phyloP scores from a whole-genome alignment of 805 yeast genomes.

The Pichia phayaonensis region DNA sequence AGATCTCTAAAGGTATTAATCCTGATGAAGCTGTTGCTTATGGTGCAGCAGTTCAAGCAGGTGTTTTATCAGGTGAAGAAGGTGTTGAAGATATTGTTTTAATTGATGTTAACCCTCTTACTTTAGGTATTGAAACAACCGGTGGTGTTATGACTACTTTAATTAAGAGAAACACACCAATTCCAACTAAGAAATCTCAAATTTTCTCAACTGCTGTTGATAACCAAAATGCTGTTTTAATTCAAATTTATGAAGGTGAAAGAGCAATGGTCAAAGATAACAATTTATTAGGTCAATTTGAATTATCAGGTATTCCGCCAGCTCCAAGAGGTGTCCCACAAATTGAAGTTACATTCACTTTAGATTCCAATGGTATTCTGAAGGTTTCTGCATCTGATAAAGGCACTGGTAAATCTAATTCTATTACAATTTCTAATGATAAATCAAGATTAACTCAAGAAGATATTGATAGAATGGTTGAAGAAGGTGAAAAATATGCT shows the following conservation, averaged over 20 bases:
- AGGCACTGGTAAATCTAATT: constrained; percentile 89
- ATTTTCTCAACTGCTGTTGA: constrained; percentile 94
- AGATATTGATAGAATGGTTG: constrained; percentile 95
- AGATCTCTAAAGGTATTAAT: constrained; percentile 94
- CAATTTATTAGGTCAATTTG: constrained; percentile 82
- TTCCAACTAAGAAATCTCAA: constrained; percentile 93
- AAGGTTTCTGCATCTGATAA: constrained; percentile 84
- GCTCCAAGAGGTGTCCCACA: constrained; percentile 92
- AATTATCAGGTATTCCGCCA: constrained; percentile 80
- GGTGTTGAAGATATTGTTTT: constrained; percentile 86
- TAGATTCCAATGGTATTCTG: constrained; percentile 82
- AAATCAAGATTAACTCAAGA: constrained; percentile 91
- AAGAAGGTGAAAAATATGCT: constrained; percentile 91
- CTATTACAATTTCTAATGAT: constrained; percentile 87
- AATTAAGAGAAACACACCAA: constrained; percentile 90
- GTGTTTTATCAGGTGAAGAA: constrained; percentile 92
- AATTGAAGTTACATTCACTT: constrained; percentile 81
- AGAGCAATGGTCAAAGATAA: constrained; percentile 92
- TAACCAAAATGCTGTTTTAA: constrained; percentile 91
- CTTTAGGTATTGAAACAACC: constrained; percentile 92
- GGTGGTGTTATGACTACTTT: constrained; percentile 97
- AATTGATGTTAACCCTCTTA: constrained; percentile 89
- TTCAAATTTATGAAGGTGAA: constrained; percentile 95
- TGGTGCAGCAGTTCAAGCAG: constrained; percentile 99
- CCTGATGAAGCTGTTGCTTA: constrained; percentile 99